These are phyloP conservation scores for Leishmania gerbilli DNA, from an alignment of 208 protist species.

Conservation along the genomic window DNA sequence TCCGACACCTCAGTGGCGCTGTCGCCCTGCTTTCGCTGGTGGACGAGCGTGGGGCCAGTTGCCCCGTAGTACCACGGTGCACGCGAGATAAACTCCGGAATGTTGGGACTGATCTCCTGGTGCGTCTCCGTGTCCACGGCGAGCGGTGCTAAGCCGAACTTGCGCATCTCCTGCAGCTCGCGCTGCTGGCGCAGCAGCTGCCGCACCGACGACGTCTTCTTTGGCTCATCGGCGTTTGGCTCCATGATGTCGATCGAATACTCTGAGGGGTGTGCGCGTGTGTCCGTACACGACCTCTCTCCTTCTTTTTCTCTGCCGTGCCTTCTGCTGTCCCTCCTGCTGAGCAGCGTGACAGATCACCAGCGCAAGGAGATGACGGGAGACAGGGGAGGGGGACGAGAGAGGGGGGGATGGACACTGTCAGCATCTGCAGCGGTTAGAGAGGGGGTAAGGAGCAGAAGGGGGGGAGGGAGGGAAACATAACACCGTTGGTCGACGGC, in stretches of 20 bases:
- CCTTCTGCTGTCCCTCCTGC: neutral
- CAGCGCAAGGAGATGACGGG: neutral
- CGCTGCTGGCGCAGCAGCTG: conserved; percentile 75
- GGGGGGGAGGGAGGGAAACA: too few species aligned
- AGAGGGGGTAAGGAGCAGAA: neutral
- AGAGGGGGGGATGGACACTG: neutral
- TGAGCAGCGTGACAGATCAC: neutral
- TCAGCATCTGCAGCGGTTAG: neutral
- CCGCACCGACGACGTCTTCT: conserved; percentile 44
- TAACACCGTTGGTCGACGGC: neutral
- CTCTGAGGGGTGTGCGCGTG: neutral
- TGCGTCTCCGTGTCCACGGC: conserved; percentile 78
- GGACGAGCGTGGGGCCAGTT: conserved; percentile 82
- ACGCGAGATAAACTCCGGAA: conserved; percentile 97
- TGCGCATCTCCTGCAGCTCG: conserved; percentile 88
- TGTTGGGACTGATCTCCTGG: conserved; percentile 97
- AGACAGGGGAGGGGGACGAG: neutral
- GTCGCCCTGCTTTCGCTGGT: conserved; percentile 75
- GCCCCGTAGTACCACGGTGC: conserved; percentile 96
- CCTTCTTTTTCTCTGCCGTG: neutral
- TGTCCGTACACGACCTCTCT: neutral
- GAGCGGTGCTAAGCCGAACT: conserved; percentile 84
- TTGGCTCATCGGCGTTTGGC: conserved; percentile 2
- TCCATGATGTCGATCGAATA: conserved; percentile 9
- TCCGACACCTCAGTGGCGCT: conserved; percentile 9